These are phyloP conservation scores for Annulohypoxylon stygium DNA, from an alignment of 495 filamentous ascomycete species.

Conservation along the genomic window DNA sequence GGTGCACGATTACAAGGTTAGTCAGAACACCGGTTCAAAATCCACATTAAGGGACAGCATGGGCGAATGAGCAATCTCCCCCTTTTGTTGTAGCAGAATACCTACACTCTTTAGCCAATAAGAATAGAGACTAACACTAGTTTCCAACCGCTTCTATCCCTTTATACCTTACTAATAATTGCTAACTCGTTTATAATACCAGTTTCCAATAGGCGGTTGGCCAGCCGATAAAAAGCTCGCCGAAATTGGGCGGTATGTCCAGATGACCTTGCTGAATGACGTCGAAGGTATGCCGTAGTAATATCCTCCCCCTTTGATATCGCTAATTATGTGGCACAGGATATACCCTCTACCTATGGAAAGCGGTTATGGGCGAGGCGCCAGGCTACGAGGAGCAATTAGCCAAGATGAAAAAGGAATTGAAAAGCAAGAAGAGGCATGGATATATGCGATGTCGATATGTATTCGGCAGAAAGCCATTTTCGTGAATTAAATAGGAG, in stretches of 20 bases:
- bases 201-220: slow-evolving; percentile 45
- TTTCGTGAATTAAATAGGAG: background rate
- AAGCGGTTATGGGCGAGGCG: slow-evolving; percentile 35
- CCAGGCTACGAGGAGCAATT: slow-evolving; percentile 39
- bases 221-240: slow-evolving; percentile 68
- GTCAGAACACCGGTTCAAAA: background rate
- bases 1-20: slow-evolving; percentile 33
- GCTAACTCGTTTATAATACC: slow-evolving; percentile 1
- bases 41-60: background rate
- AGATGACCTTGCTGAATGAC: slow-evolving; percentile 43
- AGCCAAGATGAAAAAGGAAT: slow-evolving; percentile 31
- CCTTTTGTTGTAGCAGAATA: background rate
- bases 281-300: slow-evolving; percentile 32
- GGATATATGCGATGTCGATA: slow-evolving; percentile 42
- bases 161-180: background rate
- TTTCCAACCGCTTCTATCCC: background rate
- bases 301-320: background rate
- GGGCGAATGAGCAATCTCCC: background rate
- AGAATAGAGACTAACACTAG: background rate
- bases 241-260: slow-evolving; percentile 44
- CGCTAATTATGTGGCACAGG: slow-evolving; percentile 20
- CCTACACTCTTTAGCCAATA: background rate
- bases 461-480: slow-evolving; percentile 41
- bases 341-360: slow-evolving; percentile 45
- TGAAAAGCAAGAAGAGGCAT: slow-evolving; percentile 38